Base-by-base conservation (phyloP, 768 basidiomycete genomes). In the Serendipita sp. region DNA sequence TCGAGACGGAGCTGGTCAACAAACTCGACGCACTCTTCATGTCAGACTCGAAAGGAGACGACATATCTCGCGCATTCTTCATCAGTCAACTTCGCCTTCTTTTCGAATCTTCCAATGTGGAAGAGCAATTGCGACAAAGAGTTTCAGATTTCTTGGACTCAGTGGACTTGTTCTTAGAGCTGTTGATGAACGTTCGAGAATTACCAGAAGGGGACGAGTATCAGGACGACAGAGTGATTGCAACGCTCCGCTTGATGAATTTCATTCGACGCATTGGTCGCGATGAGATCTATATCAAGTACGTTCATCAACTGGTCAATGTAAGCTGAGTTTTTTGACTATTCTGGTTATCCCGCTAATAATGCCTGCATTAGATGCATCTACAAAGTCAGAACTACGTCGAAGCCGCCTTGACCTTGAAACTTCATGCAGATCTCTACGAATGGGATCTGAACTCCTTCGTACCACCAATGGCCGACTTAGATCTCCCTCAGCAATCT, bases 231-330 rank as follows among this genome's bases (percentile, higher is more conserved):
- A 83, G 93, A 20, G 89, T 94, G 22, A 90, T 91, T 70, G 91
- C 91, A 11, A 94, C 92, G 60, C 76, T 94, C 65, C 81, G 90
- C 34, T 75, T 96, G 64, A 92, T 96, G 86, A 90, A 92, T 71
- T 96, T 94, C 72, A 91, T 95, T 66, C 81, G 90, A 17, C 81
- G 88, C 17, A 93, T 95, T 62, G 92, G 92, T 17, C 79, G 93
- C 13, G 86, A 90, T 69, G 92, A 94, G 70, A 92, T 96, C 64
- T 95, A 93, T 69, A 88, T 94, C 73, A 90, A 93, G 79, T 95
- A 95, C 71, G 88, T 95, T 24, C 91, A 96, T 70, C 90, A 94
- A 70, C 83, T 96, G 26, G 90, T 95, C 60, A 88, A 90, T 68
- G 89, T 93, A 69, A 67, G 84, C 64, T 42, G 41, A 7, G n/a